Base-by-base conservation (phyloP, 345 rosid genomes). In the Eucalyptus polybractea region DNA sequence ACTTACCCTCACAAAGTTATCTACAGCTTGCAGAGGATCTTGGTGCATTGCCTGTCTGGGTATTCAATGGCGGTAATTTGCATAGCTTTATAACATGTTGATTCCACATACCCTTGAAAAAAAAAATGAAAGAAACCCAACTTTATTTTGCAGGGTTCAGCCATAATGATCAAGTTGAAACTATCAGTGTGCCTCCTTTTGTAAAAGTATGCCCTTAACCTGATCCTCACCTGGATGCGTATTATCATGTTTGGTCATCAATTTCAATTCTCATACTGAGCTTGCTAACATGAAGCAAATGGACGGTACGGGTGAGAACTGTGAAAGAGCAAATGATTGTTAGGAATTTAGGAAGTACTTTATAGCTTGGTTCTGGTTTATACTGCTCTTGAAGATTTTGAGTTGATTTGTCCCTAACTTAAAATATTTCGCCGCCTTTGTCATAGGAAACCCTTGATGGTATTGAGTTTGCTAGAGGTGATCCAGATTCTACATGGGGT, bases 371-470 rank as follows among this genome's bases (percentile, higher is more conserved):
- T 76, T 76, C 47, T 76, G 85, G 85, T 76, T 76, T 76, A 40
- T 76, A 21, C 6, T 76, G 85, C 47, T 29, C 14, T 37, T 19
- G 85, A 76, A 76, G 47, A 44, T 40, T 76, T 40, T 40, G 85
- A 40, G 47, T 76, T 76, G 47, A 76, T 76, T 40, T 76, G 47
- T 40, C 85, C 88, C 62, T 45, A 58, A 17, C 65, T 51, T 27
- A 49, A 86, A 47, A 47, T 86, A 50, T 16, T 51, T 5, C 3
- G 4, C 45, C 65, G 37, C 88, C 58, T 80, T 56, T 80, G 54
- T 92, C 91, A 88, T 93, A 98, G 99, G 99, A 98, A 93, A 98
- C 99, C 90, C 96, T 98, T 54, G 99, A 97, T 88, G 97, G 99
- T 87, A 91, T 97, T 72, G 98, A 96, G 90, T 98, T 97, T 93